Evolutionary conservation across 2,329 filamentous ascomycete genomes (phyloP).

Genomic region (Sclerotinia trifoliorum): DNA sequence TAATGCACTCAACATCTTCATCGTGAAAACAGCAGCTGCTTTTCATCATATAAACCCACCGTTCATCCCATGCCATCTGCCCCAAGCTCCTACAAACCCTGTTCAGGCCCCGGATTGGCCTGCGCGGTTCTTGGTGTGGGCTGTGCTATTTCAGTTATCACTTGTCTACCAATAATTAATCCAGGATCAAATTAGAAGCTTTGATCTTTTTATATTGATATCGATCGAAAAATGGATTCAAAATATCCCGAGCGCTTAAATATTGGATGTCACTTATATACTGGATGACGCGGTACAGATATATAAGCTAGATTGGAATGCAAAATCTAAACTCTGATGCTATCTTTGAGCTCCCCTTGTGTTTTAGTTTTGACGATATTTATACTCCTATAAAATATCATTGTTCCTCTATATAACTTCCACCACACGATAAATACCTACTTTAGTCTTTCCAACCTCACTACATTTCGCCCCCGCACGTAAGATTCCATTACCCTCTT

Average conservation of each 20-base stretch:
- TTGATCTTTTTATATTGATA: neutral
- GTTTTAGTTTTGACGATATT: no score
- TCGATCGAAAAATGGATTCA: neutral
- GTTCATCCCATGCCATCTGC: neutral
- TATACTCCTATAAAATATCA: no score
- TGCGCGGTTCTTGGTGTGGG: constrained; percentile 6
- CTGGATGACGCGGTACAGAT: neutral
- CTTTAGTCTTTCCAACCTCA: neutral
- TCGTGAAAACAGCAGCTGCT: constrained; percentile 4
- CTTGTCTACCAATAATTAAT: neutral
- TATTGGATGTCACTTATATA: neutral
- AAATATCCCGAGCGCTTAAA: constrained; percentile 15
- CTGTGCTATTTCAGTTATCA: neutral
- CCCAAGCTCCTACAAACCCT: constrained; percentile 2
- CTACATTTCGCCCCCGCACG: neutral
- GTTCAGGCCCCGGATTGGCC: constrained; percentile 1
- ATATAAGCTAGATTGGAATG: no score
- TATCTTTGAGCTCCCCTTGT: no score
- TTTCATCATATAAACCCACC: constrained; percentile 5
- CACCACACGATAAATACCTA: neutral
- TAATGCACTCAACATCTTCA: neutral
- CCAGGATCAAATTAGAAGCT: neutral
- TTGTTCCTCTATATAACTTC: neutral
- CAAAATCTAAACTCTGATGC: no score
- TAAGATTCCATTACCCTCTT: neutral